Evolutionary conservation across 371 early-diverging fungal genomes (phyloP).

Genomic region (Catenaria anguillulae): DNA sequence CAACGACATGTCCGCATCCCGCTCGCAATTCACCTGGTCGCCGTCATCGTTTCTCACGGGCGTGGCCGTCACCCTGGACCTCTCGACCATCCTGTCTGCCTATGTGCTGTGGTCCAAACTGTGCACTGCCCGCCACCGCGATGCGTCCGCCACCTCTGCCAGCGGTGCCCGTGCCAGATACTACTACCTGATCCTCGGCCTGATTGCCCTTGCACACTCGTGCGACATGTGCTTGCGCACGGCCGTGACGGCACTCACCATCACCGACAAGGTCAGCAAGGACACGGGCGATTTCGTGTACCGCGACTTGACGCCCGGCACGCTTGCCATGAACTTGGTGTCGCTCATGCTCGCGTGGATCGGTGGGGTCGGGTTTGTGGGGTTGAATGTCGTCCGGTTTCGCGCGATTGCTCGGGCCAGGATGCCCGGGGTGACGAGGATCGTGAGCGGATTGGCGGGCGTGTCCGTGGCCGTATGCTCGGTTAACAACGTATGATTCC

Average conservation of each 20-base stretch:
- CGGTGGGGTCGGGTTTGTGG: conserved; percentile 1
- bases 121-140: too few relatives aligned
- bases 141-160: too few relatives aligned
- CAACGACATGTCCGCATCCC: too few relatives aligned
- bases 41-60: not conserved
- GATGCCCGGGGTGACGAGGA: not conserved
- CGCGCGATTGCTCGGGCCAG: not conserved
- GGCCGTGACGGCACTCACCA: not conserved
- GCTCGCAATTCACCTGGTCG: not conserved
- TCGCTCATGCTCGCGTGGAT: not conserved
- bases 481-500: not conserved
- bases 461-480: not conserved
- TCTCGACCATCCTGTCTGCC: not conserved
- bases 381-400: not conserved
- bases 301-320: too few relatives aligned
- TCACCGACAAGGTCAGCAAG: not conserved
- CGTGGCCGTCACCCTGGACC: not conserved
- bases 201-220: not conserved
- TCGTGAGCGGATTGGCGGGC: not conserved
- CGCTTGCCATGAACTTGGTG: too few relatives aligned
- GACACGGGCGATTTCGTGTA: too few relatives aligned
- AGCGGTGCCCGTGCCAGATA: too few relatives aligned
- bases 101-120: not conserved
- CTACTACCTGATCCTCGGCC: not conserved
- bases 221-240: not conserved